A percentile compares a stretch with the other conserved stretches of the same genome.
These are phyloP conservation scores for Gorgonomyces haynaldii DNA, from an alignment of 192 early-diverging fungal species.

Conservation along the genomic window DNA sequence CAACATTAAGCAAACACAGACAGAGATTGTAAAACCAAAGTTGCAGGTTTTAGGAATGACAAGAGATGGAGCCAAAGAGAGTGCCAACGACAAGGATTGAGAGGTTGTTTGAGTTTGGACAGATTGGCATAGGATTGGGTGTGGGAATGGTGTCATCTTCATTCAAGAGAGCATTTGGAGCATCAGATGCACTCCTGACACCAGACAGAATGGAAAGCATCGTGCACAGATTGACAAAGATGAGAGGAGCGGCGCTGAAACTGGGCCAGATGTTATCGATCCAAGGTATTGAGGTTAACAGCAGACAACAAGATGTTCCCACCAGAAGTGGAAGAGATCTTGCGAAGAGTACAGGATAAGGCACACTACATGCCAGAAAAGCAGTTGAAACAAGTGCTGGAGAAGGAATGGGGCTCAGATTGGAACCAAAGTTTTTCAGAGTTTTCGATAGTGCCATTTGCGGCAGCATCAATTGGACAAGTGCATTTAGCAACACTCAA, in stretches of 20 bases:
- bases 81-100: conserved; percentile 1
- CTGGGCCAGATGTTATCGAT: conserved; percentile 97
- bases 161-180: not conserved
- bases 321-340: conserved; percentile 63
- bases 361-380: conserved; percentile 91
- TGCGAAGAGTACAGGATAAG: conserved; percentile 80
- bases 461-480: conserved; percentile 57
- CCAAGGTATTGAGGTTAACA: conserved; percentile 52
- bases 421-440: conserved; percentile 58
- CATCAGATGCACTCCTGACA: conserved; percentile 32
- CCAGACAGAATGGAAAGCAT: conserved; percentile 75
- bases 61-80: conserved; percentile 2
- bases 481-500: conserved; percentile 35
- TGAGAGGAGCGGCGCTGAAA: conserved; percentile 96
- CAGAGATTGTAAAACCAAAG: too few relatives aligned
- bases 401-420: conserved; percentile 50
- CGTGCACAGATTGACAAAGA: conserved; percentile 70
- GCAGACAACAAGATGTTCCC: conserved; percentile 48
- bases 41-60: too few relatives aligned
- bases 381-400: conserved; percentile 69
- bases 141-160: not conserved
- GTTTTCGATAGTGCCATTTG: conserved; percentile 78
- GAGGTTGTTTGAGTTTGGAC: conserved; percentile 2
- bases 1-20: too few relatives aligned
- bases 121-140: not conserved